A percentile compares a stretch with the other conserved stretches of the same genome.
These are phyloP conservation scores for Talaromyces piceae DNA, from an alignment of 2,329 filamentous ascomycete species.

Conservation along the genomic window DNA sequence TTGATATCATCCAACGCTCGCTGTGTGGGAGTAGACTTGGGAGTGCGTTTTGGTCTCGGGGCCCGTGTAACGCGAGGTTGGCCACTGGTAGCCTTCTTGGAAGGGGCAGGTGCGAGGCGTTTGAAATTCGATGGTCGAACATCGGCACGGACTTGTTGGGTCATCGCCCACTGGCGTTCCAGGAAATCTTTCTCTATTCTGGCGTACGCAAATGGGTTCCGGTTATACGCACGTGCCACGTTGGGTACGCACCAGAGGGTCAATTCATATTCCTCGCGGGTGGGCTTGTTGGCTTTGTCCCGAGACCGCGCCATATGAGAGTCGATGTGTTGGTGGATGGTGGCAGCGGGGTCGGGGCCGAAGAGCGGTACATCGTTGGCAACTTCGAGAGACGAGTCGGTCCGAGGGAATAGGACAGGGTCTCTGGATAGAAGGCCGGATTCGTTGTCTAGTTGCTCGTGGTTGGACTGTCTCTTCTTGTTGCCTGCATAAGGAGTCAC, in stretches of 20 bases:
- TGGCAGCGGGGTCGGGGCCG: conserved; percentile 27
- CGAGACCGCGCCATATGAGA: conserved; percentile 36
- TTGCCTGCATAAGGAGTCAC: conserved; percentile 37
- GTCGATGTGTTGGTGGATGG: conserved; percentile 37
- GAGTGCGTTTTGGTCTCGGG: conserved; percentile 31
- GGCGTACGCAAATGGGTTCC: conserved; percentile 37
- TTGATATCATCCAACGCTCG: conserved; percentile 33
- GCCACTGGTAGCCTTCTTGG: conserved; percentile 19
- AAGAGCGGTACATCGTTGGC: conserved; percentile 36
- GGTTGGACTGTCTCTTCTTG: conserved; percentile 31
- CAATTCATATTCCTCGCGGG: conserved; percentile 37
- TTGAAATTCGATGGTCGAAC: conserved; percentile 27
- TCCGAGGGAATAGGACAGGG: conserved; percentile 37
- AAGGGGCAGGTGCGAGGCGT: conserved; percentile 34
- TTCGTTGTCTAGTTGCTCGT: conserved; percentile 28
- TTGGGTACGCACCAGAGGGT: conserved; percentile 38
- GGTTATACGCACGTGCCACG: conserved; percentile 36
- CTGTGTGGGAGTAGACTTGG: conserved; percentile 34
- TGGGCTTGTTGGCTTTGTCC: conserved; percentile 36
- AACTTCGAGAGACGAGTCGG: conserved; percentile 25
- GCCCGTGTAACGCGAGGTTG: conserved; percentile 24
- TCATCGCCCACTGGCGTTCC: conserved; percentile 34
- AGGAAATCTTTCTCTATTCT: conserved; percentile 35
- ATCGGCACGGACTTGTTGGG: conserved; percentile 31
- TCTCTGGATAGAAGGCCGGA: conserved; percentile 24